Evolutionary conservation across 2,329 filamentous ascomycete species (phyloP), one percentile per base, ranked within the genome.

Genomic region (Fusarium nurragi): DNA sequence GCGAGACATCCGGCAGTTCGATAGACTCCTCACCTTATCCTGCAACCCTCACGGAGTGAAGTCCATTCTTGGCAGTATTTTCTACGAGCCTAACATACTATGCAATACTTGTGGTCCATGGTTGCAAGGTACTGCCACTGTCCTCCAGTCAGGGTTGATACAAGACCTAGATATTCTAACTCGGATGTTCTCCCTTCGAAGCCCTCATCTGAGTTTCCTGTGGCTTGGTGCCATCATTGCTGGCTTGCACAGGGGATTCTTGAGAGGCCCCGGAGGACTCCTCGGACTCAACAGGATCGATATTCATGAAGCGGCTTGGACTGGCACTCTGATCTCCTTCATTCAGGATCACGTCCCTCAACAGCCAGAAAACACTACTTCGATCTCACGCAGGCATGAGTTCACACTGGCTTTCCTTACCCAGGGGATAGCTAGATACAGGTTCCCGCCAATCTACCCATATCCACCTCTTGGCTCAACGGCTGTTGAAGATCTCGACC

Each of bases 171-270:
- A 58, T 19, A 36, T 58, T 37, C 58, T 61, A 8, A 36, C 47
- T 18, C 36, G 50, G 21, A 47, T 60, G 8, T 39, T 60, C 5
- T 54, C 54, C 25, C 40, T 39, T 26, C 50, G 39, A 10, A 40
- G 44, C 30, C 47, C 58, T n/a, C n/a, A 57, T 36, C 34, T 66
- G 26, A 52, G 51, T 25, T 64, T 64, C 43, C 49, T 66, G 14
- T 66, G 55, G 60, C 56, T 64, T 9, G 60, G 60, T 37, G 52
- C 47, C 22, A 44, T 60, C 26, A 45, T 64, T 38, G 34, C 60
- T 37, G 28, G 25, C 54, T 23, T 53, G 50, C n/a, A 49, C 52
- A 41, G 46, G 39, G 37, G 23, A 30, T 50, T 46, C 10, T 34
- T 53, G 12, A 54, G 14, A 45, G 14, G 41, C 14, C 18, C 18